A percentile compares a stretch with the other conserved stretches of the same genome.
Conservation (phyloP, 2,329 filamentous ascomycete genomes). For the Fusarium xyrophilum region DNA sequence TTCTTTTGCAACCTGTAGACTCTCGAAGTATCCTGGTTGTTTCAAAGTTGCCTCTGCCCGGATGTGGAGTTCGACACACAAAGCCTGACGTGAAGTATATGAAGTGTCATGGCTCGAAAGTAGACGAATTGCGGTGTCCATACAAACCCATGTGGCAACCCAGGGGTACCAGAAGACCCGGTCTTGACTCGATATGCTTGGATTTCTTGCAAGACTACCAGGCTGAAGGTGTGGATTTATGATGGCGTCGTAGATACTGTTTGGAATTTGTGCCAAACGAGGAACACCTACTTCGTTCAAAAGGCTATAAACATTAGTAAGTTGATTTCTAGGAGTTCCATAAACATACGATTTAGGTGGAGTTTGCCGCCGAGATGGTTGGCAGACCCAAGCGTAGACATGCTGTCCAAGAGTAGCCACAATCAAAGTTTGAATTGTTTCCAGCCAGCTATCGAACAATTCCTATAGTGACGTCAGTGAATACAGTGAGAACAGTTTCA, state of each 20-base stretch:
- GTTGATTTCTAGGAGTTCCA: rapidly evolving
- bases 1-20: not conserved
- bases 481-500: rapidly evolving
- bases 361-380: not conserved
- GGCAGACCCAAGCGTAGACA: not conserved
- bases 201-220: not conserved
- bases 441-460: not conserved
- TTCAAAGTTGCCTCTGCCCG: not conserved
- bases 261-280: not conserved
- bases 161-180: rapidly evolving
- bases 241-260: rapidly evolving
- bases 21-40: not conserved
- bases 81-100: rapidly evolving
- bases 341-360: not conserved
- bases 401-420: rapidly evolving
- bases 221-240: not conserved
- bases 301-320: not conserved
- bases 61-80: not conserved
- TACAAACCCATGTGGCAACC: not conserved
- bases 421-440: not conserved
- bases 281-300: rapidly evolving
- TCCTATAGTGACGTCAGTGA: rapidly evolving
- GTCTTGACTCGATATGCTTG: not conserved
- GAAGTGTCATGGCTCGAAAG: not conserved
- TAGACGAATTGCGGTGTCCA: rapidly evolving